phyloP scores from a whole-genome alignment of 2,329 filamentous ascomycete genomes.

The Stenocarpella maydis region DNA sequence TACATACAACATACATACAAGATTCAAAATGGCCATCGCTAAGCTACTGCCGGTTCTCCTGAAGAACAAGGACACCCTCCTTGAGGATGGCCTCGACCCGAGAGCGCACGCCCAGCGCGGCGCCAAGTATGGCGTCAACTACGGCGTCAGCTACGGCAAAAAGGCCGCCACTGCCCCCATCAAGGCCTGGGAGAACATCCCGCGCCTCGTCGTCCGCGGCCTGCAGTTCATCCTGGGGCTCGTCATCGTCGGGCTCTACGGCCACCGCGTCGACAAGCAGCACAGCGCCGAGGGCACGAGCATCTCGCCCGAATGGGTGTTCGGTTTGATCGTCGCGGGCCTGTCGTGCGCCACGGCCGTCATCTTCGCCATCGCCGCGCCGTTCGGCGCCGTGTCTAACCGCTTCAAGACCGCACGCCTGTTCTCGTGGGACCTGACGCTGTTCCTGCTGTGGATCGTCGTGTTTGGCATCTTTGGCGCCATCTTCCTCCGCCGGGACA shows the following conservation, averaged over 20 bases:
- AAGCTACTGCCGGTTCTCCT: constrained; percentile 30
- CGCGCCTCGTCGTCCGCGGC: constrained; percentile 65
- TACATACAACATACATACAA: background rate
- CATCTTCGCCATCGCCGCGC: constrained; percentile 49
- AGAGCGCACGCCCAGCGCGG: constrained; percentile 32
- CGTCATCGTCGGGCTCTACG: constrained; percentile 74
- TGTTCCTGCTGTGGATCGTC: constrained; percentile 65
- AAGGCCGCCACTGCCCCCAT: constrained; percentile 54
- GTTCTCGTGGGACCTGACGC: constrained; percentile 53
- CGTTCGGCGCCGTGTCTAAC: constrained; percentile 45
- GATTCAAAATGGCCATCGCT: constrained; percentile 25
- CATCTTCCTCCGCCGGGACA: constrained; percentile 70
- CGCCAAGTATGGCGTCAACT: constrained; percentile 28
- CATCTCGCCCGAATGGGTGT: constrained; percentile 65
- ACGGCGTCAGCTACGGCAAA: constrained; percentile 44
- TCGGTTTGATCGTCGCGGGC: constrained; percentile 66
- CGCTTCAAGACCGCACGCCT: constrained; percentile 52
- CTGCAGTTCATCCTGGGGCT: constrained; percentile 76
- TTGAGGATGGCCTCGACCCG: constrained; percentile 33
- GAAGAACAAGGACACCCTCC: constrained; percentile 25
- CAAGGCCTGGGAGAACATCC: constrained; percentile 55
- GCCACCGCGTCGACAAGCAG: constrained; percentile 60
- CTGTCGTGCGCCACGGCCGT: constrained; percentile 62
- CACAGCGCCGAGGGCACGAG: constrained; percentile 42
- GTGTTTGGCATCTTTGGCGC: constrained; percentile 77